A percentile compares a stretch with the other conserved stretches of the same genome.
Evolutionary conservation across 495 filamentous ascomycete genomes (phyloP).

Genomic region (Halenospora varia): DNA sequence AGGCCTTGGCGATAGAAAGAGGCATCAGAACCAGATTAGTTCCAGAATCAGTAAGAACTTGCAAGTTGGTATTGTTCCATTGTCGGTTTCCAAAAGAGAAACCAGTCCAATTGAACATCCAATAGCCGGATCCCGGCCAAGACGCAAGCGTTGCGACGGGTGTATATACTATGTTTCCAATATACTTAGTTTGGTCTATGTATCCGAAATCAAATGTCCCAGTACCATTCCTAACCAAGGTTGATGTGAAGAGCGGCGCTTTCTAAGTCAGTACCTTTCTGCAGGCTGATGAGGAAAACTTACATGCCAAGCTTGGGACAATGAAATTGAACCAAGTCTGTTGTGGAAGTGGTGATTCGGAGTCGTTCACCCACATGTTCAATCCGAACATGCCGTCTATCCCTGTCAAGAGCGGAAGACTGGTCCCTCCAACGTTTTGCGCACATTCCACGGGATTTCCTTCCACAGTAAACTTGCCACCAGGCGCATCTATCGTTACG

Average conservation of each 20-base stretch:
- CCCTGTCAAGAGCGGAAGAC: neutral
- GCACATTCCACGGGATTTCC: constrained; percentile 11
- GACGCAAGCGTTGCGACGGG: constrained; percentile 33
- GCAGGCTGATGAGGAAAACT: neutral
- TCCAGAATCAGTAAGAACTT: constrained; percentile 30
- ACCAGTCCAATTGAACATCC: constrained; percentile 61
- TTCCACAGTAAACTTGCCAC: neutral
- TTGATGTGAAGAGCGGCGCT: constrained; percentile 62
- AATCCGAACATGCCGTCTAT: constrained; percentile 11
- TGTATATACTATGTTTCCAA: constrained; percentile 57
- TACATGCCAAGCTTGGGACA: constrained; percentile 3
- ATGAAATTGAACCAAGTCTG: constrained; percentile 8
- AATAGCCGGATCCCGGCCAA: constrained; percentile 60
- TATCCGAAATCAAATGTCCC: constrained; percentile 75
- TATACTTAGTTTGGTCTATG: constrained; percentile 61
- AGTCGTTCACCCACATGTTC: constrained; percentile 1
- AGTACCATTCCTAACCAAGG: constrained; percentile 58
- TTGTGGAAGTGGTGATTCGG: constrained; percentile 7
- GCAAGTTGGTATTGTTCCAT: constrained; percentile 33
- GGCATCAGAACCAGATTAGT: constrained; percentile 2
- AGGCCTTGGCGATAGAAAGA: constrained; percentile 2
- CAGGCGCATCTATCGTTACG: neutral
- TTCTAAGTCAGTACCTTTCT: constrained; percentile 34
- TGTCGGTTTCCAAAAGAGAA: constrained; percentile 52
- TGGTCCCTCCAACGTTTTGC: neutral